Evolutionary conservation across 352 stramenopile species (phyloP).

Genomic region (Pythium brachiatum): DNA sequence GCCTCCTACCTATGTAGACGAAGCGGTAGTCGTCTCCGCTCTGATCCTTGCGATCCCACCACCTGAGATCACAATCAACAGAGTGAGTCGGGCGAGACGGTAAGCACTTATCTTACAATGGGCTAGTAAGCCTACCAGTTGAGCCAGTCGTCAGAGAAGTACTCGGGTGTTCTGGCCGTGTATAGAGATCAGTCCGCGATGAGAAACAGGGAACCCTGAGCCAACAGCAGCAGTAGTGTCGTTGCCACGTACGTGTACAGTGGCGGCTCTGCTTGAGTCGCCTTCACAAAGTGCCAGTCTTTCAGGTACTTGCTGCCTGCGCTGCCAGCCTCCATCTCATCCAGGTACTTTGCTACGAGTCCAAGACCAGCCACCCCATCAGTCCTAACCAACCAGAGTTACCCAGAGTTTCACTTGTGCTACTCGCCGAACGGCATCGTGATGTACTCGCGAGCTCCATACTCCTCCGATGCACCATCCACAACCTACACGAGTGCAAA

Average conservation of each 20-base stretch:
- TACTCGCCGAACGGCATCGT: constrained; percentile 61
- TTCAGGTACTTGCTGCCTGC: constrained; percentile 77
- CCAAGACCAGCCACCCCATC: neutral
- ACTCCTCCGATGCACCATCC: constrained; percentile 55
- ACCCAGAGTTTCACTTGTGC: neutral
- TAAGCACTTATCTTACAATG: no score
- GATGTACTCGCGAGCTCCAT: constrained; percentile 51
- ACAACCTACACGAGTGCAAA: constrained; percentile 30
- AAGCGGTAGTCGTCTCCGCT: constrained; percentile 93
- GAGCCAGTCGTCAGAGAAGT: constrained; percentile 92
- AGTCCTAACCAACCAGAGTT: neutral
- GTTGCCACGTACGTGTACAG: constrained; percentile 52
- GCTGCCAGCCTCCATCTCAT: constrained; percentile 40
- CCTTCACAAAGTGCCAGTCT: constrained; percentile 83
- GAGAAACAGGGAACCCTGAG: constrained; percentile 34
- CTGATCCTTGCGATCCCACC: constrained; percentile 69
- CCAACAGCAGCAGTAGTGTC: neutral
- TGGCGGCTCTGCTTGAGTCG: constrained; percentile 34
- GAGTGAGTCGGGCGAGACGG: no score
- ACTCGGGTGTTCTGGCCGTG: constrained; percentile 58
- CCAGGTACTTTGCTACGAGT: constrained; percentile 60
- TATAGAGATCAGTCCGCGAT: no score
- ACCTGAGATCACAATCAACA: constrained; percentile 34
- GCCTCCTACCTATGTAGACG: constrained; percentile 90
- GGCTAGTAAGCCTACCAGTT: constrained; percentile 78